A percentile compares a stretch with the other conserved stretches of the same genome.
phyloP scores from a whole-genome alignment of 805 yeast genomes.

The Wickerhamiella galacta region DNA sequence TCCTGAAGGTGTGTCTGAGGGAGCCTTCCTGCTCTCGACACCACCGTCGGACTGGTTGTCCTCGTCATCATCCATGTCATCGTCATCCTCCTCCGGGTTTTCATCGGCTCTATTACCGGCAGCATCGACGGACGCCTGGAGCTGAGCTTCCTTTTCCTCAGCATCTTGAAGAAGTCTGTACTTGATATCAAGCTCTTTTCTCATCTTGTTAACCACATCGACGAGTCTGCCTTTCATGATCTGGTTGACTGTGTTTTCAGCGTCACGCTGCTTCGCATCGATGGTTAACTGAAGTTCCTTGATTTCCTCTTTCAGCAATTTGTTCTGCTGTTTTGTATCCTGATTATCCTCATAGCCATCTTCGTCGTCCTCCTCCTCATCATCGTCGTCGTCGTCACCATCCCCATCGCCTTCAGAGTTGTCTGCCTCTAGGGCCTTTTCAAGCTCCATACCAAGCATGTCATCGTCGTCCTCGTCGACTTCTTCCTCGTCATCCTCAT shows the following conservation, averaged over 20 bases:
- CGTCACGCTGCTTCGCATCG: constrained; percentile 53
- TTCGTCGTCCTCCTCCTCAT: constrained; percentile 33
- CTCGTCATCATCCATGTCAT: constrained; percentile 19
- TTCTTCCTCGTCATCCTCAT: constrained; percentile 21
- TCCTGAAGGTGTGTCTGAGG: too few relatives aligned
- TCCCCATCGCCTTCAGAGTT: constrained; percentile 37
- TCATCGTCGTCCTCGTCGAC: constrained; percentile 20
- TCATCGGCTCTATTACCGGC: constrained; percentile 15
- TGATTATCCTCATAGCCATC: constrained; percentile 37
- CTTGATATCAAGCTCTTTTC: constrained; percentile 69
- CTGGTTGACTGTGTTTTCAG: constrained; percentile 59
- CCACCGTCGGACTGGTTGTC: constrained; percentile 21
- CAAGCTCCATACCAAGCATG: constrained; percentile 21
- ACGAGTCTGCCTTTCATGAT: constrained; percentile 74
- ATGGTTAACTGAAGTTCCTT: constrained; percentile 65
- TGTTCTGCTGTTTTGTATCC: constrained; percentile 43
- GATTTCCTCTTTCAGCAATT: constrained; percentile 70
- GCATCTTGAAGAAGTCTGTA: constrained; percentile 39
- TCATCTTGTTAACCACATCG: constrained; percentile 61
- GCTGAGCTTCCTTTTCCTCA: constrained; percentile 12
- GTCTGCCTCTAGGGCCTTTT: constrained; percentile 27
- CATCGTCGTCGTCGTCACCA: constrained; percentile 38
- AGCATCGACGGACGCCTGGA: constrained; percentile 13
- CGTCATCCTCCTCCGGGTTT: constrained; percentile 23
- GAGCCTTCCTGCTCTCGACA: constrained; percentile 21